Evolutionary conservation across 2,329 filamentous ascomycete species (phyloP).

Genomic region (Dactylellina leptospora): DNA sequence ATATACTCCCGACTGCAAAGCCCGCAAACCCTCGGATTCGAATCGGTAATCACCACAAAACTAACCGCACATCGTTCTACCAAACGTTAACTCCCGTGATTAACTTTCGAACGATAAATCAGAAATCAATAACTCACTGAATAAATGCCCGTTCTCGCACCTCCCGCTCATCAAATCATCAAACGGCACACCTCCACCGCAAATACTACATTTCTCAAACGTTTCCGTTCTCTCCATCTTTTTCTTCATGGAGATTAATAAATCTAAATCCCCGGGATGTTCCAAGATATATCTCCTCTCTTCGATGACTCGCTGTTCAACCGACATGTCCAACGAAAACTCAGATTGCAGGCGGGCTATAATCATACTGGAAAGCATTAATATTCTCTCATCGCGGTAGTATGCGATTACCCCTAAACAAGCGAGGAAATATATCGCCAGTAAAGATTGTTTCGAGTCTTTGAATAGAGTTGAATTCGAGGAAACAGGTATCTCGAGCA

Average conservation of each 20-base stretch:
- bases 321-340: slow-evolving; percentile 12
- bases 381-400: slow-evolving; percentile 30
- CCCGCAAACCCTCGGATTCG: slow-evolving; percentile 30
- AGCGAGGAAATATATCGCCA: slow-evolving; percentile 12
- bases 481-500: slow-evolving; percentile 29
- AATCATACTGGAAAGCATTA: slow-evolving; percentile 9
- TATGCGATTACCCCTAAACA: slow-evolving; percentile 34
- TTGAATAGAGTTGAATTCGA: slow-evolving; percentile 3
- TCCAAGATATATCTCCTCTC: slow-evolving; percentile 11
- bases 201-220: slow-evolving; percentile 28
- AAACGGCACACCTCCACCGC: neutral
- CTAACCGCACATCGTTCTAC: slow-evolving; percentile 40
- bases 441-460: slow-evolving; percentile 4
- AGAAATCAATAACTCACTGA: slow-evolving; percentile 22
- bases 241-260: slow-evolving; percentile 26
- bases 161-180: slow-evolving; percentile 45
- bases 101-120: neutral
- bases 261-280: slow-evolving; percentile 36
- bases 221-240: slow-evolving; percentile 7
- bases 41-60: slow-evolving; percentile 29
- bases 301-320: slow-evolving; percentile 6
- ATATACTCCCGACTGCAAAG: slow-evolving; percentile 42
- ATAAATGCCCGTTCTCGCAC: slow-evolving; percentile 42
- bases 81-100: neutral
- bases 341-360: slow-evolving; percentile 9